phyloP scores from a whole-genome alignment of 345 rosid species.

The Linum trigynum region DNA sequence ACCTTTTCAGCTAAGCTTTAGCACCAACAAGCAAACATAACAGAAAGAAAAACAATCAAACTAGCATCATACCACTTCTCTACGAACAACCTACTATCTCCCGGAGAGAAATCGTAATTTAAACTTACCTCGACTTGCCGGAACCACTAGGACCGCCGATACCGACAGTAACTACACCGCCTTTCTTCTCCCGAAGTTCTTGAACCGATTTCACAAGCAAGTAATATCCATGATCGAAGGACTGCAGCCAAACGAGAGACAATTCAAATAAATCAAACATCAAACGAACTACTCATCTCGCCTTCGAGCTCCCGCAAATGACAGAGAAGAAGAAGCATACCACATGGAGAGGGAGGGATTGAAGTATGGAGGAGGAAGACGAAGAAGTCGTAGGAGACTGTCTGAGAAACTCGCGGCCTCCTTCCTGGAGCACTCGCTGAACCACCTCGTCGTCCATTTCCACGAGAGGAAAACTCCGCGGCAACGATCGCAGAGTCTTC shows the following conservation, averaged over 20 bases:
- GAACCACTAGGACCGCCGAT: conserved; percentile 99
- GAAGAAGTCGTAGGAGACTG: conserved; percentile 68
- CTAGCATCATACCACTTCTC: conserved; percentile 1
- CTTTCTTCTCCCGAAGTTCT: conserved; percentile 91
- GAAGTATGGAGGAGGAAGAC: conserved; percentile 68
- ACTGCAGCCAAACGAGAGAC: conserved; percentile 30
- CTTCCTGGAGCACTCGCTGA: conserved; percentile 84
- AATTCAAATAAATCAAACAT: background rate
- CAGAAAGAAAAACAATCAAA: conserved; percentile 7
- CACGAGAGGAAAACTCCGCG: background rate
- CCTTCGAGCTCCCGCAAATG: background rate
- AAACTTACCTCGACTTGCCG: conserved; percentile 69
- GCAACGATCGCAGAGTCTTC: background rate
- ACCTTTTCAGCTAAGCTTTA: conserved; percentile 98
- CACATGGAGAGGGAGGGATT: conserved; percentile 92
- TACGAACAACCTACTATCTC: background rate
- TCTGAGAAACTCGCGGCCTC: conserved; percentile 85
- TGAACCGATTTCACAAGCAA: conserved; percentile 84
- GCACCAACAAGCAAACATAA: conserved; percentile 23
- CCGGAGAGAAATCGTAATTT: background rate
- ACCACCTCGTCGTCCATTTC: conserved; percentile 87
- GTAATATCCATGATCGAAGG: conserved; percentile 88
- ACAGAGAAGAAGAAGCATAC: conserved; percentile 20
- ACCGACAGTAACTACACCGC: conserved; percentile 82
- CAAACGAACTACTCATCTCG: background rate